Evolutionary conservation across 768 basidiomycete genomes (phyloP).

Genomic region (Pisolithus tinctorius): DNA sequence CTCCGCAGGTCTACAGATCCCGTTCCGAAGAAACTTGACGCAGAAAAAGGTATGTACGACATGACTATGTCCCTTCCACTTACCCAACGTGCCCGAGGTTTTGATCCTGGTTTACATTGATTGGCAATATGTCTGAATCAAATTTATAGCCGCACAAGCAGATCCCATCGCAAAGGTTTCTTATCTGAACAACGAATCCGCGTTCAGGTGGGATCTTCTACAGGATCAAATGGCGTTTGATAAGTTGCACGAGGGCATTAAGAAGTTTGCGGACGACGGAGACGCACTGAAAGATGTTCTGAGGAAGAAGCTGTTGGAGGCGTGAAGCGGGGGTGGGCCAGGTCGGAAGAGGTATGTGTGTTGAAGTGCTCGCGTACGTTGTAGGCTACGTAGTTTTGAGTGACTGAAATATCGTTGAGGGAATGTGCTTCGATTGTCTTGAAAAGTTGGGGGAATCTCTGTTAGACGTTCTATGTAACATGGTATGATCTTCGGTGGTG

Average conservation of each 20-base stretch:
- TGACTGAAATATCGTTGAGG: too few species aligned
- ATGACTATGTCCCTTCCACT: conserved; percentile 19
- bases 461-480: too few species aligned
- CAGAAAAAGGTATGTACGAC: conserved; percentile 41
- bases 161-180: conserved; percentile 70
- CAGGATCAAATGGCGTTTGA: conserved; percentile 93
- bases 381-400: too few species aligned
- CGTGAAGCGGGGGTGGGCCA: not conserved
- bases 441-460: too few species aligned
- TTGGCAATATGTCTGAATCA: not conserved
- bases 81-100: not conserved
- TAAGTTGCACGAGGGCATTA: conserved; percentile 94
- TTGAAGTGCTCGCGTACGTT: too few species aligned
- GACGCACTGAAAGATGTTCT: conserved; percentile 77
- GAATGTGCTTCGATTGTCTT: too few species aligned
- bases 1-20: conserved; percentile 65
- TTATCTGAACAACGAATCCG: conserved; percentile 83
- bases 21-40: conserved; percentile 80
- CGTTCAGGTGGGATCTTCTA: conserved; percentile 88
- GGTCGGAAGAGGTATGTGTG: too few species aligned
- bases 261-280: conserved; percentile 93
- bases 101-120: not conserved
- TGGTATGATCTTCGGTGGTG: too few species aligned
- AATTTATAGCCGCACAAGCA: conserved; percentile 42
- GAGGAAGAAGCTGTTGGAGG: conserved; percentile 46